Evolutionary conservation across 1,284 basidiomycete genomes (phyloP).

Genomic region (Pseudozyma sp.): DNA sequence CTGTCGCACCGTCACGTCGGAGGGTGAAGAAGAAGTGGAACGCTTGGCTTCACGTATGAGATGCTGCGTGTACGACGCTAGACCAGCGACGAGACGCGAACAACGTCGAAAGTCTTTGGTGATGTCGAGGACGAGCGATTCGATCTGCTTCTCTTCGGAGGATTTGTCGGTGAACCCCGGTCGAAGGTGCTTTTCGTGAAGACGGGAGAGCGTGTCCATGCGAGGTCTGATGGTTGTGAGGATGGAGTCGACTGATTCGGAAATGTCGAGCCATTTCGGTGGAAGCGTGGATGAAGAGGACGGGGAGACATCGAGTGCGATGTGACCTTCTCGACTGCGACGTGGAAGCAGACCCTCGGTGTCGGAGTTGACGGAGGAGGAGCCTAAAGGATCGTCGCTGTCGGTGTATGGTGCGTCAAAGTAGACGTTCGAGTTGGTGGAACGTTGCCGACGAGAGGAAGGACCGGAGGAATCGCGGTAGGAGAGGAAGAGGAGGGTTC

Average conservation of each 20-base stretch:
- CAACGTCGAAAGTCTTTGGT: conserved; percentile 72
- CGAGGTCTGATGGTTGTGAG: conserved; percentile 50
- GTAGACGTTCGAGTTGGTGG: conserved; percentile 4
- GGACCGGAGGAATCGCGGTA: conserved; percentile 81
- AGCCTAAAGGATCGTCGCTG: conserved; percentile 32
- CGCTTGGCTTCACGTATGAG: conserved; percentile 71
- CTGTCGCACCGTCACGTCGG: conserved; percentile 59
- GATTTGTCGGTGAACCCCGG: conserved; percentile 95
- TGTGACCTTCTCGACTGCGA: conserved; percentile 26
- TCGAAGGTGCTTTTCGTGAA: conserved; percentile 93
- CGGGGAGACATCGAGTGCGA: conserved; percentile 9
- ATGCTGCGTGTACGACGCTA: conserved; percentile 69
- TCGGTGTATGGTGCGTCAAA: conserved; percentile 60
- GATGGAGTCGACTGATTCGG: conserved; percentile 59
- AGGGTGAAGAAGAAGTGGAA: background rate
- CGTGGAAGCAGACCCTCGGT: conserved; percentile 19
- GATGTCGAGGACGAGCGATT: conserved; percentile 84
- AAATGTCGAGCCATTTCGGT: conserved; percentile 66
- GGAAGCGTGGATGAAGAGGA: conserved; percentile 43
- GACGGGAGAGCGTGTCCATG: conserved; percentile 81
- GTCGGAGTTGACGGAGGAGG: conserved; percentile 17
- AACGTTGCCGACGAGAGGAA: conserved; percentile 10
- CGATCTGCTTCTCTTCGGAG: conserved; percentile 92
- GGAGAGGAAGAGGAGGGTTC: conserved; percentile 93
- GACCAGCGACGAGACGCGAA: conserved; percentile 50